Percentiles rank a stretch among this genome's conserved stretches.
phyloP scores from a whole-genome alignment of 345 rosid genomes.

The Salix viminalis region DNA sequence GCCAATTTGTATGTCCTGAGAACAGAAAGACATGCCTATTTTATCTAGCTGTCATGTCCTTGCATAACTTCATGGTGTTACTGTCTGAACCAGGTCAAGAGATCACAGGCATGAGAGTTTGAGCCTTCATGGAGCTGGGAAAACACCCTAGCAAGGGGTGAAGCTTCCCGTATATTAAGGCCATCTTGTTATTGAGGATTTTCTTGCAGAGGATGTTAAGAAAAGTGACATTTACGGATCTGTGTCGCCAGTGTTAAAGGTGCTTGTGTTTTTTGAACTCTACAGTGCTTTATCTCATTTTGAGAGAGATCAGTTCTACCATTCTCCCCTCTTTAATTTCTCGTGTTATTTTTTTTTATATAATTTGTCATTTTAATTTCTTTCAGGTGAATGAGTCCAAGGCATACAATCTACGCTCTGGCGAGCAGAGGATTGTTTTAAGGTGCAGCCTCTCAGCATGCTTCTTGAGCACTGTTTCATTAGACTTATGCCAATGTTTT shows the following conservation, averaged over 20 bases:
- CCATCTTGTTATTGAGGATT: conserved; percentile 83
- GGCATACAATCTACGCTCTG: conserved; percentile 46
- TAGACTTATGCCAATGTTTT: not conserved
- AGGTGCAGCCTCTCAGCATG: conserved; percentile 42
- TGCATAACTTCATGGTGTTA: conserved; percentile 9
- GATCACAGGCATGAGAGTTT: conserved; percentile 71
- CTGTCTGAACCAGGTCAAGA: conserved; percentile 63
- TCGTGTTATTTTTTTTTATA: not conserved
- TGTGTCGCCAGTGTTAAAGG: conserved; percentile 90
- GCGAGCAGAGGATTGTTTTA: conserved; percentile 49
- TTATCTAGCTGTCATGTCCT: conserved; percentile 11
- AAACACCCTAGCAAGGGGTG: conserved; percentile 69
- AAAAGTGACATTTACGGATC: conserved; percentile 93
- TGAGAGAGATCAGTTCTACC: too few species aligned
- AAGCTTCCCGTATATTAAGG: conserved; percentile 80
- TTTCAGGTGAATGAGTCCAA: conserved; percentile 77
- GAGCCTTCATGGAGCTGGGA: conserved; percentile 93
- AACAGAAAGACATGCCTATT: not conserved
- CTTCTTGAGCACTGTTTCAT: conserved; percentile 1
- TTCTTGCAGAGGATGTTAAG: conserved; percentile 83
- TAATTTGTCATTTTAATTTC: not conserved
- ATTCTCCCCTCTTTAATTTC: not conserved
- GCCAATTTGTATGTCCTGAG: conserved; percentile 57
- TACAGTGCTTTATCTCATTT: not conserved
- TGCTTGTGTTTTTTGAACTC: conserved; percentile 23